phyloP scores from a whole-genome alignment of 176 grass and related monocot genomes.

The Metroxylon sagu region DNA sequence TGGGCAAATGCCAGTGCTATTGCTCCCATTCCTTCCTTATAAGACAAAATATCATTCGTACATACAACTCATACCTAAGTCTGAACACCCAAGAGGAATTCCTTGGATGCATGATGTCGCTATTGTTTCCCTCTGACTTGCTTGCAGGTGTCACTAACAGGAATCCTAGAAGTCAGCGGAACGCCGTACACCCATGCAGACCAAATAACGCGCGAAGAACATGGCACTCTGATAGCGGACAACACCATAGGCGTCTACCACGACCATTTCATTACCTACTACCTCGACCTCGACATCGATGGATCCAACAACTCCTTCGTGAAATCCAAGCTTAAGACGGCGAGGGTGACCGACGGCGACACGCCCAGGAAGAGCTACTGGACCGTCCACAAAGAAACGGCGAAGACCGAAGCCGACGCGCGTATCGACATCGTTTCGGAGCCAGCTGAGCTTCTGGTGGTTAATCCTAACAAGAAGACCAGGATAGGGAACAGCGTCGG shows the following conservation, averaged over 20 bases:
- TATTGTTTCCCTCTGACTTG: too few species aligned
- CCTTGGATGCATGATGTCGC: too few species aligned
- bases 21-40: too few species aligned
- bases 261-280: slow-evolving; percentile 76
- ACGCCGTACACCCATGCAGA: slow-evolving; percentile 38
- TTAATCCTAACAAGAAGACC: slow-evolving; percentile 58
- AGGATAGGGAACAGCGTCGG: slow-evolving; percentile 52
- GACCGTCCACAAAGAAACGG: slow-evolving; percentile 54
- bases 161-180: slow-evolving; percentile 53
- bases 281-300: slow-evolving; percentile 74
- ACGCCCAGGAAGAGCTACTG: slow-evolving; percentile 63
- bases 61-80: too few species aligned
- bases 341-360: background rate
- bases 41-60: too few species aligned
- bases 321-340: slow-evolving; percentile 35
- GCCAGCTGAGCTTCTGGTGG: slow-evolving; percentile 42
- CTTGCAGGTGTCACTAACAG: slow-evolving; percentile 47
- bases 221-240: slow-evolving; percentile 45
- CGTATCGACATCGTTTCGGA: slow-evolving; percentile 25
- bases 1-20: too few species aligned
- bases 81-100: too few species aligned
- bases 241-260: slow-evolving; percentile 81
- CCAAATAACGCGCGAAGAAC: slow-evolving; percentile 32
- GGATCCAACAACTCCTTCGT: slow-evolving; percentile 72
- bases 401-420: slow-evolving; percentile 47